A percentile compares a stretch with the other conserved stretches of the same genome.
Conservation (phyloP, 2,329 filamentous ascomycete species). For the Fusarium annulatum region DNA sequence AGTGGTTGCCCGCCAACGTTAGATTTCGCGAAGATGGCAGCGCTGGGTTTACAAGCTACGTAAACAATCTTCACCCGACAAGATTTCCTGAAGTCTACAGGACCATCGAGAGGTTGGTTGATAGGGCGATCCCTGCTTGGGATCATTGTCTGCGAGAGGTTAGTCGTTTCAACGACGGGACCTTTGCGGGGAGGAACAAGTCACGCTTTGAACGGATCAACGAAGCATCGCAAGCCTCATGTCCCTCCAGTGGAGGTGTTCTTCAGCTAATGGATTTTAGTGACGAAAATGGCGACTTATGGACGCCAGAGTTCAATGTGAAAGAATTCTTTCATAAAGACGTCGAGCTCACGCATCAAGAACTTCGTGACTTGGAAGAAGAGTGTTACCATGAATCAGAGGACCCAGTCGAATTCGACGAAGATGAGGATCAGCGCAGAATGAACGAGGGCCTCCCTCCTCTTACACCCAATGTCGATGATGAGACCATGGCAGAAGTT, state of each 20-base stretch:
- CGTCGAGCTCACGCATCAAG: background rate
- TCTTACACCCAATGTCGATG: background rate
- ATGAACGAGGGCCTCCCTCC: background rate
- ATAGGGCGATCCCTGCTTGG: background rate
- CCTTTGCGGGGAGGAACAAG: background rate
- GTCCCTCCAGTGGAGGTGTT: too few species aligned
- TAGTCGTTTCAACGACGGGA: rapidly evolving
- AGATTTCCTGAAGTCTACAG: background rate
- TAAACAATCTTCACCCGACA: conserved; percentile 2
- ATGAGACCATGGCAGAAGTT: background rate
- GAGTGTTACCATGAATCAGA: background rate
- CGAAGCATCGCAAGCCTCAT: background rate
- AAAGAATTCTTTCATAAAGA: background rate
- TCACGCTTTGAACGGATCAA: background rate
- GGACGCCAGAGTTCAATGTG: background rate
- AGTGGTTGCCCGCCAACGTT: conserved; percentile 1
- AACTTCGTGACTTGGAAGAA: background rate
- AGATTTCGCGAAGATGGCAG: background rate
- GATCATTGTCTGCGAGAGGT: background rate
- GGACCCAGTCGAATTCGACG: background rate
- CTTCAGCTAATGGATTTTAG: background rate
- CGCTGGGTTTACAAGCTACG: background rate
- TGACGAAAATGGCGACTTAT: background rate
- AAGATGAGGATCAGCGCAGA: background rate
- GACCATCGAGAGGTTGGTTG: background rate